A percentile compares a stretch with the other conserved stretches of the same genome.
Conservation (phyloP, 2,329 filamentous ascomycete genomes). For the Didymella exigua region DNA sequence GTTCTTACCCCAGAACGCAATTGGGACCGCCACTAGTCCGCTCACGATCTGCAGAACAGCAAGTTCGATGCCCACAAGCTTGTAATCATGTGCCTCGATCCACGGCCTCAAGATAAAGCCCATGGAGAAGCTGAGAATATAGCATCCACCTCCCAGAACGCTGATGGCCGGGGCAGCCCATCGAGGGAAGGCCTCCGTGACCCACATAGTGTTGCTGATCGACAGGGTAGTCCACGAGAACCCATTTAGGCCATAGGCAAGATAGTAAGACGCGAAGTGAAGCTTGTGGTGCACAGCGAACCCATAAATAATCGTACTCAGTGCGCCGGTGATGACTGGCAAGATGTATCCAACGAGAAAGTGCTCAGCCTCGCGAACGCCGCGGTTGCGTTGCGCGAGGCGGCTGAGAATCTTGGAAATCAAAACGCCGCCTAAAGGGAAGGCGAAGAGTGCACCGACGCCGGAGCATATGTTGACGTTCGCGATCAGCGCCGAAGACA, state of each 20-base stretch:
- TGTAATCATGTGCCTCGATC: slow-evolving; percentile 32
- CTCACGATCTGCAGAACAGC: slow-evolving; percentile 42
- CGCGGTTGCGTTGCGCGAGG: slow-evolving; percentile 33
- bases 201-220: slow-evolving; percentile 39
- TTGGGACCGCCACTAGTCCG: slow-evolving; percentile 33
- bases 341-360: slow-evolving; percentile 38
- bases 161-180: slow-evolving; percentile 41
- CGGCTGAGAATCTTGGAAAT: slow-evolving; percentile 22
- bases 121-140: slow-evolving; percentile 30
- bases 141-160: slow-evolving; percentile 33
- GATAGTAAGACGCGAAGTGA: slow-evolving; percentile 24
- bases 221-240: slow-evolving; percentile 33
- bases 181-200: slow-evolving; percentile 41
- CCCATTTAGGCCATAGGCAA: slow-evolving; percentile 39
- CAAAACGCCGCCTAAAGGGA: slow-evolving; percentile 16
- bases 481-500: slow-evolving; percentile 20
- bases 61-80: slow-evolving; percentile 44
- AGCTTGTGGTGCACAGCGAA: slow-evolving; percentile 26
- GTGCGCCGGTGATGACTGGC: slow-evolving; percentile 30
- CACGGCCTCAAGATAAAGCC: slow-evolving; percentile 34
- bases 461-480: slow-evolving; percentile 30
- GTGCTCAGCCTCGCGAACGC: slow-evolving; percentile 41
- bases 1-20: slow-evolving; percentile 42
- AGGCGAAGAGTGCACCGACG: slow-evolving; percentile 27
- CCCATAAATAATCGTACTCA: slow-evolving; percentile 35